Evolutionary conservation across 1,284 basidiomycete species (phyloP).

Genomic region (Cutaneotrichosporon cutaneum): DNA sequence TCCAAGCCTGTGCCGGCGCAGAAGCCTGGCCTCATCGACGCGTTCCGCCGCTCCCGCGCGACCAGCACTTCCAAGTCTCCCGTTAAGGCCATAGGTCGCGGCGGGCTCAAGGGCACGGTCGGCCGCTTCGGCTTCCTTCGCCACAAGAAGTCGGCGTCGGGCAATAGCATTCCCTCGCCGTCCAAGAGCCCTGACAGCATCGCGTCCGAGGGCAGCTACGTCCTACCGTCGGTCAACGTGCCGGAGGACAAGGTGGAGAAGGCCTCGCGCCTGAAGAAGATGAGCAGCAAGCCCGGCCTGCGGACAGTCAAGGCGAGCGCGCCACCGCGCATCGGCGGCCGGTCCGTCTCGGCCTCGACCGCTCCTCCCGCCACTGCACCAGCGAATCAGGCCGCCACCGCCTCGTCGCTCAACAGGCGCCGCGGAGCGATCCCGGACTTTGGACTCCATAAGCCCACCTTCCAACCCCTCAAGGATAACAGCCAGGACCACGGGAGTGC

Average conservation of each 20-base stretch:
- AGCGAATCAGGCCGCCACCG: no score
- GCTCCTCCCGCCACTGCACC: background rate
- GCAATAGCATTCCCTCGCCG: background rate
- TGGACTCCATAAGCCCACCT: constrained; percentile 10
- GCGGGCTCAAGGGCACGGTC: background rate
- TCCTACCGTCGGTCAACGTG: constrained; percentile 1
- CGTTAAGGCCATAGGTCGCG: background rate
- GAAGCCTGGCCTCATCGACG: constrained; percentile 6
- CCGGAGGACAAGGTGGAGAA: background rate
- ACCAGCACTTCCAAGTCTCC: constrained; percentile 3
- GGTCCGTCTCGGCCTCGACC: background rate
- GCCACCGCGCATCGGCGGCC: background rate
- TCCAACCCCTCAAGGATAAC: constrained; percentile 22
- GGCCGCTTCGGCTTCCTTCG: constrained; percentile 17
- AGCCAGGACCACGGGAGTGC: constrained; percentile 1
- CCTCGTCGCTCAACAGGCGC: background rate
- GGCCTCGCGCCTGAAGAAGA: background rate
- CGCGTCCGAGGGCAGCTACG: constrained; percentile 7
- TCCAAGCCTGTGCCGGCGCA: constrained; percentile 7
- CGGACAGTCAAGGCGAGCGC: background rate
- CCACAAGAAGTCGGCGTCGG: constrained; percentile 9
- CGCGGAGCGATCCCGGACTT: constrained; percentile 14
- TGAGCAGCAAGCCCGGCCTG: background rate
- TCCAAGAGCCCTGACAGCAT: constrained; percentile 3
- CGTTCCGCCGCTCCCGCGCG: background rate